Base-by-base conservation (phyloP, 768 basidiomycete species). In the Chalciporus sphaerocephalus region DNA sequence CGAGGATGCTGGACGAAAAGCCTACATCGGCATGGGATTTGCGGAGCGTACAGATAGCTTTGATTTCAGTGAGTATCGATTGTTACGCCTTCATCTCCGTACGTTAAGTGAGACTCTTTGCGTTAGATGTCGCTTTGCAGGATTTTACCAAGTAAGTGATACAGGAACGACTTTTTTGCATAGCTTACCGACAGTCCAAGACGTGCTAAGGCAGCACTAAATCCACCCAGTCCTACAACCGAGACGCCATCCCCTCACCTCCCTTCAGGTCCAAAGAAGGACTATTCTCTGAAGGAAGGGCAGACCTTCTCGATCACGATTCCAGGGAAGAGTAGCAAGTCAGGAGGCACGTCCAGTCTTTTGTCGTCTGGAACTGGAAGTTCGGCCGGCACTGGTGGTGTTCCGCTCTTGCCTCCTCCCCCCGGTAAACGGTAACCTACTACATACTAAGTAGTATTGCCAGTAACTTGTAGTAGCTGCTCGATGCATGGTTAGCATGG, bases 21-120 rank as follows among this genome's bases (percentile, higher is more conserved):
- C 94, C 2, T 93, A 91, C 59, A 91, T 97, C 46, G 93, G 93
- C 5, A 85, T 96, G 78, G 93, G 93, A 13, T 97, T 93, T 63
- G 77, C 78, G 17, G 92, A 94, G 61, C 78, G 92, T 18, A 76
- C 88, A 7, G 91, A 92, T 55, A 87, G 89, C 52, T 93, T 93
- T 64, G 92, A 92, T 65, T 92, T 92, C 69, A 91, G 92, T 93
- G 54, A 67, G 90, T 66, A 10, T 30, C 45, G 21, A 23, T 9
- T 8, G 2, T 20, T 17, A 20, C n/a, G 20, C 34, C 43, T 30
- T 41, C 35, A 30, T 28, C 21, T 20, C 36, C 18, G 43, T 23
- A 9, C 13, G 30, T 24, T 1, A 32, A 40, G 50, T 55, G 27
- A 59, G 46, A 17, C 17, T 27, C 15, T 36, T 43, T 17, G 45